These are phyloP conservation scores for Geotrichum europaeum DNA, from an alignment of 1,139 yeast species.

Conservation along the genomic window DNA sequence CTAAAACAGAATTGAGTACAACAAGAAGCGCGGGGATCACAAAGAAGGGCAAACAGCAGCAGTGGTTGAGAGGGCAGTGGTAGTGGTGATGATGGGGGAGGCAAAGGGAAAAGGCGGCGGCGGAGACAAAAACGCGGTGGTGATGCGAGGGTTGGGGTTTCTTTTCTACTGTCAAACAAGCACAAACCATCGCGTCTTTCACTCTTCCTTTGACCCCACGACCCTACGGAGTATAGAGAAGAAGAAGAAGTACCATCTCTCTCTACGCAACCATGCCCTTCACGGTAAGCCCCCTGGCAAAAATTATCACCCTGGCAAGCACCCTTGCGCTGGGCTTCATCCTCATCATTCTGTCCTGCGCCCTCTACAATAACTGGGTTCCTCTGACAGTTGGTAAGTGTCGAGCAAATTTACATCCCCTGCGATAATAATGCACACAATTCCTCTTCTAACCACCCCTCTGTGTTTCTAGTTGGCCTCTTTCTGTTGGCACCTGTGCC, in stretches of 20 bases:
- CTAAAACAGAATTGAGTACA: too few relatives aligned
- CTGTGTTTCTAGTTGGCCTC: slow-evolving; percentile 32
- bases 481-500: slow-evolving; percentile 67
- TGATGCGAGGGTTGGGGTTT: background rate
- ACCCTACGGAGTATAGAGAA: background rate
- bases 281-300: slow-evolving; percentile 54
- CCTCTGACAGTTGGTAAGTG: slow-evolving; percentile 55
- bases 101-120: background rate
- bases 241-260: background rate
- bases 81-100: background rate
- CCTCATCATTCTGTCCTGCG: slow-evolving; percentile 70
- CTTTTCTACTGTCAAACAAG: background rate
- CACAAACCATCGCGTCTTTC: background rate
- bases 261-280: slow-evolving; percentile 9
- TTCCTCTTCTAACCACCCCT: background rate
- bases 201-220: too few relatives aligned
- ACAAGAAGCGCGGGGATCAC: background rate
- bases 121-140: background rate
- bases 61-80: background rate
- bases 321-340: slow-evolving; percentile 74
- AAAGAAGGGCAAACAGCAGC: background rate
- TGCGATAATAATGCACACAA: background rate
- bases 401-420: background rate
- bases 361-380: slow-evolving; percentile 69
- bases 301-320: slow-evolving; percentile 66